Evolutionary conservation across 2,329 filamentous ascomycete species (phyloP), one percentile per base, ranked within the genome.

Genomic region (Cladosporium sp.): DNA sequence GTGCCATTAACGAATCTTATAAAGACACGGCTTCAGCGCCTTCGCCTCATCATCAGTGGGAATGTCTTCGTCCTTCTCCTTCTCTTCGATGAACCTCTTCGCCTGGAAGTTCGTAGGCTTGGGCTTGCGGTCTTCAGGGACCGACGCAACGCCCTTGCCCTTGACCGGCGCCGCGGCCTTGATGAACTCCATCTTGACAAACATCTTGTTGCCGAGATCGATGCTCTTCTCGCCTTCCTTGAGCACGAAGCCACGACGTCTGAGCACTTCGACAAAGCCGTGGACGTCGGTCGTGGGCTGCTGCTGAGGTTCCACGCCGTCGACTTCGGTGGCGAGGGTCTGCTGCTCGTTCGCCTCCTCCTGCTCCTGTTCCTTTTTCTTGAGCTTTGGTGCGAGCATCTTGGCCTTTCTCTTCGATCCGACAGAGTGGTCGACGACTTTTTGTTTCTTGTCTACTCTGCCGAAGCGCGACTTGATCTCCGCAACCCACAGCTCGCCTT

Each of bases 391-490:
- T 32, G 60, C 61, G n/a, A 68, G 62, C 7, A 64, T 68, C 4
- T 63, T 67, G 38, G 66, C 62, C 64, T 79, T 82, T 55, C 66
- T 57, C 63, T 83, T 77, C 62, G 83, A 78, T 11, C 87, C 87
- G 1, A 92, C 86, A 61, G 83, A 87, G 71, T 89, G 85, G 59
- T 80, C 75, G 46, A 89, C 76, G 34, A 61, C 66, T 55, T 73
- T 76, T 58, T 71, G 74, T 67, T 61, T 65, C 71, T 73, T 54
- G 67, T 76, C 59, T 3, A 82, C 77, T 42, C 83, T 78, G 3
- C 83, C 84, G 66, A 98, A 97, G 32, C 93, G 86, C 59, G 83
- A 89, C 75, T 97, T 97, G 72, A 98, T 96, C 74, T 98, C 93
- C 44, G 89, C 88, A 48, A 98, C 82, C 93, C 93, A 98, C 50